Evolutionary conservation across 306 rosid species (phyloP), one percentile per base, ranked within the genome.

Genomic region (Cicer chorassanicum): DNA sequence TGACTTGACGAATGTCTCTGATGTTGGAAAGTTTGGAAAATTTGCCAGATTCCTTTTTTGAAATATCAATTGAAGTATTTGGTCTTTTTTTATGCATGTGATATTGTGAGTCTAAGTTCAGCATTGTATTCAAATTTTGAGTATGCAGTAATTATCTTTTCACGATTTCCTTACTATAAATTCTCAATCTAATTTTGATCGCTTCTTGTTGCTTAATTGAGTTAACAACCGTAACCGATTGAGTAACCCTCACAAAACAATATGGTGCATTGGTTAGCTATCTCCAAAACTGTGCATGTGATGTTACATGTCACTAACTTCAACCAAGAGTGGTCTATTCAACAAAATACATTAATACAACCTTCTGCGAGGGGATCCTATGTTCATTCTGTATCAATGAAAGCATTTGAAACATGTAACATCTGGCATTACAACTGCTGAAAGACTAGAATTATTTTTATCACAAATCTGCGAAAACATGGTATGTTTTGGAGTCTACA

Each of bases 381-480:
- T 14, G 3, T 24, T 29, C 24, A 13, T 24, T 34, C 13, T 1
- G 10, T 3, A 43, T 43, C 48, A 82, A 65, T 57, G 65, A 56
- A 24, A 46, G 59, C 68, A 66, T 51, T 2, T 2, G 21, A 70
- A 67, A 40, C 34, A 65, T 14, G n/a, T 6, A 79, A 45, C 1
- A 14, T n/a, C n/a, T 4, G 1, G 2, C 3, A 11, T 40, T 65
- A 63, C 61, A 69, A 69, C 61, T 64, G 56, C 57, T 14, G 82
- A 39, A 68, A 57, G 21, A 70, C 24, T 42, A 8, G n/a, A 13
- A 41, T 6, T 8, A 74, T 39, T n/a, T 4, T 15, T 1, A 60
- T 91, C 86, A 94, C 15, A 92, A 44, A 86, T 92, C 99, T 11
- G 99, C 95, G 51, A 94, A 92, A 16, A 92, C 59, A 73, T 88